Conservation (phyloP, 2,329 filamentous ascomycete genomes). For the Colletotrichum theobromicola region DNA sequence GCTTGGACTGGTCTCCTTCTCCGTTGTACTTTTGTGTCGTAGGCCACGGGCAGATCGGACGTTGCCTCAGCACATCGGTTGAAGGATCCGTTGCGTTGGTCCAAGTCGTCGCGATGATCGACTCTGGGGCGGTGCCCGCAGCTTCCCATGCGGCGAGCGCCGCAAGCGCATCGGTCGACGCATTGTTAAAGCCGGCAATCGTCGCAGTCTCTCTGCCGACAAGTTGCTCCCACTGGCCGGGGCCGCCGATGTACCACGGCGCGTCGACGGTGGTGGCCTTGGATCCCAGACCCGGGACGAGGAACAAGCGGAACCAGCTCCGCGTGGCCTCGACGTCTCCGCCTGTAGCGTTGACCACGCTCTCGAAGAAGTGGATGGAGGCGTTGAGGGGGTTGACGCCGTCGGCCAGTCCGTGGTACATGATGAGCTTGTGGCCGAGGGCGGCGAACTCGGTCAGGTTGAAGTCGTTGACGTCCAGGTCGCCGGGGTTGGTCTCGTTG, state of each 20-base stretch:
- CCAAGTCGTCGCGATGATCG: constrained; percentile 41
- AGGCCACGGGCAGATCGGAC: constrained; percentile 50
- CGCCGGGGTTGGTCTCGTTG: constrained; percentile 39
- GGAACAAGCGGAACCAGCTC: constrained; percentile 55
- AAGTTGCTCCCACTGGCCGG: constrained; percentile 26
- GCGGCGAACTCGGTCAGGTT: constrained; percentile 40
- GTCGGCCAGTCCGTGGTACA: constrained; percentile 49
- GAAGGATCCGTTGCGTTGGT: constrained; percentile 25
- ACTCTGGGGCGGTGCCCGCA: constrained; percentile 32
- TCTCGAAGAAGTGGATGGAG: constrained; percentile 37
- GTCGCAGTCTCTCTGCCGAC: constrained; percentile 23
- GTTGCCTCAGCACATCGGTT: constrained; percentile 45
- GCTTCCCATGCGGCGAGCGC: constrained; percentile 44
- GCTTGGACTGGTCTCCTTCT: neutral
- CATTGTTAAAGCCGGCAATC: constrained; percentile 39
- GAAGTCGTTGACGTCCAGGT: constrained; percentile 40
- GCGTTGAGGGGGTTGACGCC: constrained; percentile 39
- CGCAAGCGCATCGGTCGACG: constrained; percentile 41
- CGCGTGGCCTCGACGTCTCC: constrained; percentile 38
- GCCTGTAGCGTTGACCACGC: constrained; percentile 44
- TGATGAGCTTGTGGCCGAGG: constrained; percentile 45
- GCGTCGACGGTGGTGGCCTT: constrained; percentile 35
- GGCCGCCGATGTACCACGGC: constrained; percentile 44
- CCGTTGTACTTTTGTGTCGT: neutral
- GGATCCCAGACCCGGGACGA: constrained; percentile 56